Evolutionary conservation across 108 stramenopile genomes (phyloP), one percentile per base, ranked within the genome.

Genomic region (Aurantiochytrium sp.): DNA sequence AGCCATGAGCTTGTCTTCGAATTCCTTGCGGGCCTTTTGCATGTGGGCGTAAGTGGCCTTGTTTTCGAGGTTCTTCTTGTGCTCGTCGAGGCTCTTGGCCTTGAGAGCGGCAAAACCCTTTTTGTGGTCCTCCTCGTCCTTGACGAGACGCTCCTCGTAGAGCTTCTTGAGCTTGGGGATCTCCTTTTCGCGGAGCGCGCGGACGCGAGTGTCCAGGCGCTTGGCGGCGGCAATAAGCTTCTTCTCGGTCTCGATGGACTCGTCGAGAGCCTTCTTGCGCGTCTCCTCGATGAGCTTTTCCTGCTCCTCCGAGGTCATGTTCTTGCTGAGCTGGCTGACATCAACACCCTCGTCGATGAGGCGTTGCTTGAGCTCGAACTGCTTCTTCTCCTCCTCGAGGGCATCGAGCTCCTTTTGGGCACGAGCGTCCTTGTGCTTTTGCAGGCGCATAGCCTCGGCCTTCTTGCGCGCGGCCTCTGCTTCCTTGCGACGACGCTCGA

Each of bases 101-200:
- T 35, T 29, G 87, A 35, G 25, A 10, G 58, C 58, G 58, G 29
- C 35, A 25, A 88, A 60, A 44, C 28, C 76, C 89, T 87, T 71
- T 47, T 55, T 71, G 69, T 90, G 87, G 58, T 43, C 58, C 69
- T 35, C 87, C 60, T 64, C 60, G 58, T 88, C 88, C 57, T 72
- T 19, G 28, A 58, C 89, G 42, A 60, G 90, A n/a, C 43, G 64
- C 47, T 72, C 43, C 72, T 69, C 88, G 88, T 69, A 69, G n/a
- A 83, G 51, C 51, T 83, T 28, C 76, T 89, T 58, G 53, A 98
- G 95, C 60, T 96, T 88, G 49, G 96, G 96, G 60, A 96, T 92
- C 91, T 98, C 97, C 91, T 98, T 97, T 60, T 97, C 96, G 47
- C 98, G 96, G 21, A 97, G 92, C n/a, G 98, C 98, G 45, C 98